Evolutionary conservation across 23 red algal genomes (phyloP).

Genomic region (Porphyridium purpureum): DNA sequence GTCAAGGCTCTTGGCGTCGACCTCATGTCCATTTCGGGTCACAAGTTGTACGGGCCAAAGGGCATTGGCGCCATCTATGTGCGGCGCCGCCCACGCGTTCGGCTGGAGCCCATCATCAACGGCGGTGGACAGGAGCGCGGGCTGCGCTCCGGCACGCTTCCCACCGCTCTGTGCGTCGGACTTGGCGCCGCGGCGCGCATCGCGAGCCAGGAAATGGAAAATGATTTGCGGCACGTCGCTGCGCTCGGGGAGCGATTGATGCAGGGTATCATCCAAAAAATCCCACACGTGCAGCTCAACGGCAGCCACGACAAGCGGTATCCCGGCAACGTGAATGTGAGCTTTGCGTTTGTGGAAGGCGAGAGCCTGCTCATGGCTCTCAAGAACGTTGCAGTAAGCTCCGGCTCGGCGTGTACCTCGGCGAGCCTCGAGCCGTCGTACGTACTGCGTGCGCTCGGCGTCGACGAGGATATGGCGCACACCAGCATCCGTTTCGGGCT

Average conservation of each 20-base stretch:
- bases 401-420: slow-evolving; percentile 86
- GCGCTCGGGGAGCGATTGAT: slow-evolving; percentile 31
- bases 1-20: slow-evolving; percentile 84
- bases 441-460: slow-evolving; percentile 89
- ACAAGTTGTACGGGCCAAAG: slow-evolving; percentile 98
- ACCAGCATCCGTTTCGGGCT: slow-evolving; percentile 94
- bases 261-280: slow-evolving; percentile 22
- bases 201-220: slow-evolving; percentile 60
- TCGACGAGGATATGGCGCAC: slow-evolving; percentile 96
- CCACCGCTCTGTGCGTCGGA: slow-evolving; percentile 68
- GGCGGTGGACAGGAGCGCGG: slow-evolving; percentile 96
- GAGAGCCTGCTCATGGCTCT: slow-evolving; percentile 93
- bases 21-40: slow-evolving; percentile 79
- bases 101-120: slow-evolving; percentile 83
- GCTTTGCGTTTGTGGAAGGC: slow-evolving; percentile 91
- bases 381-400: slow-evolving; percentile 90
- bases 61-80: slow-evolving; percentile 87
- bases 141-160: slow-evolving; percentile 80
- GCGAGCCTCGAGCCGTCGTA: slow-evolving; percentile 85
- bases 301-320: slow-evolving; percentile 59
- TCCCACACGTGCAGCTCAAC: slow-evolving; percentile 64
- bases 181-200: slow-evolving; percentile 65
- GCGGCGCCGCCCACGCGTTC: slow-evolving; percentile 75
- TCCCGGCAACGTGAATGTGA: slow-evolving; percentile 81
- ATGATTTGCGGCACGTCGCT: slow-evolving; percentile 29